Evolutionary conservation across 2,329 filamentous ascomycete species (phyloP).

Genomic region (Colletotrichum higginsianum): DNA sequence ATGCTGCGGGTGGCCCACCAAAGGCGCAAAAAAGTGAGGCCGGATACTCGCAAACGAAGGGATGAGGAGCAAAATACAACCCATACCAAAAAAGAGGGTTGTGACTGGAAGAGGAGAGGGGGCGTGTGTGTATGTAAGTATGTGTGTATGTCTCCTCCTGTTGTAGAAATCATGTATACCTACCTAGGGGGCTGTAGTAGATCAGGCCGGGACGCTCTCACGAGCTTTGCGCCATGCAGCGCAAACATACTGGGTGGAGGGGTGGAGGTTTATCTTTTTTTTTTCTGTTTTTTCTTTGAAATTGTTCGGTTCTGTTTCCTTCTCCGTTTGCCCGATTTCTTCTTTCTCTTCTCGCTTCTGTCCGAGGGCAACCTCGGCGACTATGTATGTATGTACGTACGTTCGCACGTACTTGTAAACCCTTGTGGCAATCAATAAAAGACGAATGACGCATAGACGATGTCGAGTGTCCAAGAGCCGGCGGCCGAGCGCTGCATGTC

Average conservation of each 20-base stretch:
- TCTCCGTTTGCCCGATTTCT: constrained; percentile 12
- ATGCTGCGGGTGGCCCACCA: constrained; percentile 3
- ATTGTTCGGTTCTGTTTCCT: constrained; percentile 10
- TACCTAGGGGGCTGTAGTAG: constrained; percentile 38
- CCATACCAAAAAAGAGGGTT: constrained; percentile 5
- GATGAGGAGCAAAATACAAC: constrained; percentile 28
- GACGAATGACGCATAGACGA: constrained; percentile 18
- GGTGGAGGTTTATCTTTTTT: background rate
- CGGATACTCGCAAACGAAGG: constrained; percentile 39
- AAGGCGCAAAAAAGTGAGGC: constrained; percentile 26
- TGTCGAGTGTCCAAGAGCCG: background rate
- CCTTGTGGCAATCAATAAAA: constrained; percentile 16
- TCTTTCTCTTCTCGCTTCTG: constrained; percentile 2
- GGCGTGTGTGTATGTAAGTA: constrained; percentile 4
- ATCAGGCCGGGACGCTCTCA: constrained; percentile 45
- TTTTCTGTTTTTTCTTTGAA: constrained; percentile 17
- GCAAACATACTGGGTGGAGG: constrained; percentile 10
- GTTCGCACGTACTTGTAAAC: constrained; percentile 18
- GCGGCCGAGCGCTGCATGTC: background rate
- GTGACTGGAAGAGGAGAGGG: constrained; percentile 11
- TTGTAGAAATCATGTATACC: constrained; percentile 41
- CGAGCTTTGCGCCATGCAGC: constrained; percentile 41
- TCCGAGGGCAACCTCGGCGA: constrained; percentile 1
- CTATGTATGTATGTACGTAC: constrained; percentile 13
- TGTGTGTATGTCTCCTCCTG: constrained; percentile 21